phyloP scores from a whole-genome alignment of 768 basidiomycete genomes.

The Boletus coccyginus region DNA sequence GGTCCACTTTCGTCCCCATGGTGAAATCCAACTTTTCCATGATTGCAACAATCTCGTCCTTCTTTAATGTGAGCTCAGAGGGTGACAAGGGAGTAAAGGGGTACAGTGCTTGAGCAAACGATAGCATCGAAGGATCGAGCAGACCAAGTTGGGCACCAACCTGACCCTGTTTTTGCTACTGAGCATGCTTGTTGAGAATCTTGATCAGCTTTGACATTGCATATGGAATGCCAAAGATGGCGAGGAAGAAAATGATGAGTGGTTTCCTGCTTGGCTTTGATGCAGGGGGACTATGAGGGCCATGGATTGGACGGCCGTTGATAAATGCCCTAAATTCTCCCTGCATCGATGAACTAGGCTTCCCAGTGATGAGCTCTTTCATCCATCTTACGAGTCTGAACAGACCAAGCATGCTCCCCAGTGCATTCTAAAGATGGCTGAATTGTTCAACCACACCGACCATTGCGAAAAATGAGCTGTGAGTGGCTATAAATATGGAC shows the following conservation, averaged over 20 bases:
- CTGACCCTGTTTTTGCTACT: constrained; percentile 42
- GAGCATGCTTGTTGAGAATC: constrained; percentile 64
- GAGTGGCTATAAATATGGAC: constrained; percentile 95
- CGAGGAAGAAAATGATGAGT: constrained; percentile 88
- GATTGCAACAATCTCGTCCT: constrained; percentile 93
- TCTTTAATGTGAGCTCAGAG: constrained; percentile 76
- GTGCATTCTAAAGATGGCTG: constrained; percentile 82
- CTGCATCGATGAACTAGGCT: constrained; percentile 43
- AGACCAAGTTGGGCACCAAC: constrained; percentile 41
- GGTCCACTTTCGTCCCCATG: constrained; percentile 67
- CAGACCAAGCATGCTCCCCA: constrained; percentile 90
- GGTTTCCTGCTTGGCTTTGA: constrained; percentile 85
- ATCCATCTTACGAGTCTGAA: constrained; percentile 91
- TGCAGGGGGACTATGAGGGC: constrained; percentile 35
- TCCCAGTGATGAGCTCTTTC: constrained; percentile 56
- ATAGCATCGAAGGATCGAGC: constrained; percentile 74
- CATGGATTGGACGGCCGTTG: constrained; percentile 58
- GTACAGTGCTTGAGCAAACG: constrained; percentile 82
- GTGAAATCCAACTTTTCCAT: constrained; percentile 74
- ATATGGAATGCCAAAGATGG: constrained; percentile 90
- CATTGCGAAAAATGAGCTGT: constrained; percentile 94
- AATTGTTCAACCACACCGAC: constrained; percentile 96
- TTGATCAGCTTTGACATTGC: constrained; percentile 89
- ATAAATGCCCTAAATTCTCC: constrained; percentile 78
- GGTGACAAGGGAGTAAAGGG: constrained; percentile 72